Evolutionary conservation across 2,329 filamentous ascomycete genomes (phyloP).

Genomic region (Fusarium musae): DNA sequence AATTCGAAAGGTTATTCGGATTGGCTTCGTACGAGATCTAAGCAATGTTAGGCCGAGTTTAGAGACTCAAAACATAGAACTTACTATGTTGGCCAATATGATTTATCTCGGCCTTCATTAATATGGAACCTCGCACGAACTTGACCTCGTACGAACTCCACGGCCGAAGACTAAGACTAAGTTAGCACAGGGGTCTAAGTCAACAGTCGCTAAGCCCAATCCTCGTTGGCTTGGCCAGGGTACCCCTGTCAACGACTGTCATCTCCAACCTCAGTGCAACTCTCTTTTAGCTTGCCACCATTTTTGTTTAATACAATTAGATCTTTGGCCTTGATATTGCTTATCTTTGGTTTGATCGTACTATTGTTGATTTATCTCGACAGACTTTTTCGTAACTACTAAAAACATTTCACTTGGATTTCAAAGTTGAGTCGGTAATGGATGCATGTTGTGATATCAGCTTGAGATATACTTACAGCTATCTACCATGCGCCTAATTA

Average conservation of each 20-base stretch:
- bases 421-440: background rate
- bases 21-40: background rate
- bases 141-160: background rate
- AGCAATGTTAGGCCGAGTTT: background rate
- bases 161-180: background rate
- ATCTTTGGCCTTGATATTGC: background rate
- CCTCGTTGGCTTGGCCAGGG: too few relatives aligned
- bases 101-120: background rate
- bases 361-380: background rate
- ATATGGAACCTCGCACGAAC: background rate
- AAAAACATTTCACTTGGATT: background rate
- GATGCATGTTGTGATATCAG: background rate
- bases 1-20: too few relatives aligned
- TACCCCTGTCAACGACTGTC: background rate
- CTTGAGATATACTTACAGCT: background rate
- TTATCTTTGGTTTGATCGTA: accelerated
- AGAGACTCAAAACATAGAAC: background rate
- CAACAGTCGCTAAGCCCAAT: background rate
- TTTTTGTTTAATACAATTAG: background rate
- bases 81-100: background rate
- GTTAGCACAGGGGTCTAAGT: background rate
- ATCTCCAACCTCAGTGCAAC: background rate
- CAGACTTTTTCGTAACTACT: background rate
- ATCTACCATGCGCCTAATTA: background rate
- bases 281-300: background rate